Conservation (phyloP, 106 monocot species). For the Hemerocallis citrina region DNA sequence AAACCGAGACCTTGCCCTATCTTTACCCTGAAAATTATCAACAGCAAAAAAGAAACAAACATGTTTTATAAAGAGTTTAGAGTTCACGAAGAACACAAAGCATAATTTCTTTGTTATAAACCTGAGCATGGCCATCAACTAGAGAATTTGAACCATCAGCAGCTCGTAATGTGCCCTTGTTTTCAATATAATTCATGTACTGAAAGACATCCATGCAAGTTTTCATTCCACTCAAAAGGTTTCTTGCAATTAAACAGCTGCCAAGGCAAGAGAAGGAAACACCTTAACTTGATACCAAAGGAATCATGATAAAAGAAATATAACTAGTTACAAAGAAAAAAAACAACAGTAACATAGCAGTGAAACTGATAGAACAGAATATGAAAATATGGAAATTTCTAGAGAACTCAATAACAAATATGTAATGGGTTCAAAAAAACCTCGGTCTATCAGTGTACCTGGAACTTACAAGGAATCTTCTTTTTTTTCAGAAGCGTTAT, state of each 20-base stretch:
- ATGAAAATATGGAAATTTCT: no score
- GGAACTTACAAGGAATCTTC: no score
- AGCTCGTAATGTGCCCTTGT: conserved; percentile 36
- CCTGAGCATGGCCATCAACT: conserved; percentile 58
- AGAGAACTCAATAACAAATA: no score
- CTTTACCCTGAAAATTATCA: conserved; percentile 41
- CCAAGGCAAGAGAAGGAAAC: conserved; percentile 2
- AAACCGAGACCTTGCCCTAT: conserved; percentile 83
- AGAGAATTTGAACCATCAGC: conserved; percentile 53
- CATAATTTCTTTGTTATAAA: conserved; percentile 18
- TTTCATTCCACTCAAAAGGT: conserved; percentile 94
- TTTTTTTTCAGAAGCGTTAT: no score
- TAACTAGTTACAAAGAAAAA: no score
- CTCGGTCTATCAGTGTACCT: no score
- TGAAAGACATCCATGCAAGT: conserved; percentile 76
- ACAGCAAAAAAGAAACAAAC: background rate
- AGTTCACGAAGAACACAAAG: background rate
- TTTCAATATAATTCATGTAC: conserved; percentile 72
- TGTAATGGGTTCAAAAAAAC: no score
- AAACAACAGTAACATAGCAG: no score
- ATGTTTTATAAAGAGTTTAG: background rate
- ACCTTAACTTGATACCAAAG: background rate
- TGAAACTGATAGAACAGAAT: no score
- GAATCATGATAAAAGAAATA: no score
- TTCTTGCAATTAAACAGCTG: conserved; percentile 97